These are phyloP conservation scores for Cyanidioschyzon merolae DNA, from an alignment of 23 red algal species.

Conservation along the genomic window DNA sequence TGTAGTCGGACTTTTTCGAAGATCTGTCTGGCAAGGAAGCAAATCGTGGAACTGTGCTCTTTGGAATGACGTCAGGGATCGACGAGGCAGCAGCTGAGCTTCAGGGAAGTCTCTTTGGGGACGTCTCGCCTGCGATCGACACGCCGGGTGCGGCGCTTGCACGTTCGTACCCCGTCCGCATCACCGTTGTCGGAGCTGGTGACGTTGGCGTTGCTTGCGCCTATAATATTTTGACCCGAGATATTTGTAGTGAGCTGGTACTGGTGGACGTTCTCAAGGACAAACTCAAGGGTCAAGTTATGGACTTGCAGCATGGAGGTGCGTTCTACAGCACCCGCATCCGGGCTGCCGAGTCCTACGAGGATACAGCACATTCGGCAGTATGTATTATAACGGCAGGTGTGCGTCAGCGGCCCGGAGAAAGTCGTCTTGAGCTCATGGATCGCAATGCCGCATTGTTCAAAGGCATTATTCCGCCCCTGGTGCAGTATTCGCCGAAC, in stretches of 20 bases:
- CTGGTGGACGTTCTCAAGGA: neutral
- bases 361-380: slow-evolving; percentile 5
- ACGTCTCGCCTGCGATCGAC: neutral
- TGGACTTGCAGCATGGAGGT: neutral
- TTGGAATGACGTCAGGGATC: neutral
- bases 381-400: slow-evolving; percentile 50
- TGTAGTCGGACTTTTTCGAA: neutral
- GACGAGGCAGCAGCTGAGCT: neutral
- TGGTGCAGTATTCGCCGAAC: slow-evolving; percentile 25
- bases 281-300: neutral
- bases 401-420: slow-evolving; percentile 33
- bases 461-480: slow-evolving; percentile 24
- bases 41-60: neutral
- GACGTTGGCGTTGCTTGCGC: neutral
- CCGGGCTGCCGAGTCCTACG: neutral
- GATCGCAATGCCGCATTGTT: slow-evolving; percentile 40
- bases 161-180: neutral
- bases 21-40: neutral
- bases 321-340: neutral
- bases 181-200: neutral
- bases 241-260: neutral
- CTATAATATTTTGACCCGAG: neutral
- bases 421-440: slow-evolving; percentile 39
- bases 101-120: neutral
- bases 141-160: neutral